Percentiles rank a stretch among this genome's conserved stretches.
These are phyloP conservation scores for Malus sylvestris DNA, from an alignment of 306 rosid species.

Conservation along the genomic window DNA sequence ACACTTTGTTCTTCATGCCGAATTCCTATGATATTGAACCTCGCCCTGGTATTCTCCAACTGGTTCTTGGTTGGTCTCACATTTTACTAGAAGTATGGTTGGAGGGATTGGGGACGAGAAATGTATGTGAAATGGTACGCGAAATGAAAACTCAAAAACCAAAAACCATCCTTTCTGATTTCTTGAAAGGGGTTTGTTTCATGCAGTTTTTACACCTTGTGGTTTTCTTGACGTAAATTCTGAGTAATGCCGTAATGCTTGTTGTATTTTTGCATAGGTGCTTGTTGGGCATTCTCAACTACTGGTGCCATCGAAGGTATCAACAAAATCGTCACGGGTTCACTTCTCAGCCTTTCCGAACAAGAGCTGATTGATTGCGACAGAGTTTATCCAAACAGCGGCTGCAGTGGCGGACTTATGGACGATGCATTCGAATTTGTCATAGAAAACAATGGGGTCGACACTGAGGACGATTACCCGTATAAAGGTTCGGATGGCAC, in stretches of 20 bases:
- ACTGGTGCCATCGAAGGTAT: conserved; percentile 95
- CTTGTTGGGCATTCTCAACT: conserved; percentile 91
- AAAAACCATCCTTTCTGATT: neutral
- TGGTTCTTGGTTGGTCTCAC: too few species aligned
- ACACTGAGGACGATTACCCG: conserved; percentile 77
- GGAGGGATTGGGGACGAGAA: too few species aligned
- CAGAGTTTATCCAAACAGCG: conserved; percentile 41
- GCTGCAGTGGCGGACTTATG: conserved; percentile 88
- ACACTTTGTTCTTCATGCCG: too few species aligned
- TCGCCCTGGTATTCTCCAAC: too few species aligned
- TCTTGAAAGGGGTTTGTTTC: neutral
- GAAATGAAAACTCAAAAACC: too few species aligned
- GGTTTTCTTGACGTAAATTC: neutral
- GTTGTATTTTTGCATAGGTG: conserved; percentile 38
- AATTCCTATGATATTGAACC: too few species aligned
- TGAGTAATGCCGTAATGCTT: neutral
- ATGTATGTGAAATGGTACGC: too few species aligned
- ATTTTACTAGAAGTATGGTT: too few species aligned
- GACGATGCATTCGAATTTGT: conserved; percentile 71
- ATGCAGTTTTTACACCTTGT: neutral
- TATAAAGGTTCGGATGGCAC: conserved; percentile 31
- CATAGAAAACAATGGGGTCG: conserved; percentile 68
- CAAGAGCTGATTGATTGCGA: conserved; percentile 88
- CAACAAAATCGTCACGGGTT: conserved; percentile 78
- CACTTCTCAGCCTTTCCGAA: conserved; percentile 85